These are phyloP conservation scores for Extremus antarcticus DNA, from an alignment of 495 filamentous ascomycete genomes.

Conservation along the genomic window DNA sequence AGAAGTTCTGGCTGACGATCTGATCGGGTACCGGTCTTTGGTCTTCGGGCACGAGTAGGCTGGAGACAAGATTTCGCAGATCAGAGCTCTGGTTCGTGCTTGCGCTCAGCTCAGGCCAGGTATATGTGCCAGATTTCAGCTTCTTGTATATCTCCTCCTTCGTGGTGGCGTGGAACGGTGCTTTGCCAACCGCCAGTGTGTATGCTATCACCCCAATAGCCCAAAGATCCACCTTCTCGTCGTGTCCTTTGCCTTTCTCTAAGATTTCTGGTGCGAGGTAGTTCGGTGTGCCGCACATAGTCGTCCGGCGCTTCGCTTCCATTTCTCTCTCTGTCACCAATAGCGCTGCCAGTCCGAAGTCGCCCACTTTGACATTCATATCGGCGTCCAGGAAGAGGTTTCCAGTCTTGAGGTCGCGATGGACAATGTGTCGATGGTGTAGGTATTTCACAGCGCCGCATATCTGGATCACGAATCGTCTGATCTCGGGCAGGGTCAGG, in stretches of 20 bases:
- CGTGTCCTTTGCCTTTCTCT: constrained; percentile 76
- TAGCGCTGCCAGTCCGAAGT: constrained; percentile 93
- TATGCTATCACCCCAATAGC: constrained; percentile 88
- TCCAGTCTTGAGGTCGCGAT: constrained; percentile 94
- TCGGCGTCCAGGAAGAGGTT: constrained; percentile 91
- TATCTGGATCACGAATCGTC: constrained; percentile 86
- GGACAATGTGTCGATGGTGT: constrained; percentile 86
- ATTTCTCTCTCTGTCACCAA: constrained; percentile 77
- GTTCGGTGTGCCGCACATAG: constrained; percentile 92
- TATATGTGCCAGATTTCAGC: constrained; percentile 30
- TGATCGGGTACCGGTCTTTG: constrained; percentile 31
- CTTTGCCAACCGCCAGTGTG: constrained; percentile 33
- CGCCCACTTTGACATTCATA: constrained; percentile 97
- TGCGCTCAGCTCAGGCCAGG: constrained; percentile 31
- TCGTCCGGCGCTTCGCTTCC: constrained; percentile 57
- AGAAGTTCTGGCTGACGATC: constrained; percentile 35
- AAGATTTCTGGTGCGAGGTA: constrained; percentile 97
- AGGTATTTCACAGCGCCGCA: constrained; percentile 95
- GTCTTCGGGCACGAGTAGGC: constrained; percentile 32
- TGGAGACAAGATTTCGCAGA: constrained; percentile 29
- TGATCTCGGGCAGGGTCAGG: constrained; percentile 79
- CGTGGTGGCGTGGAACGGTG: constrained; percentile 34
- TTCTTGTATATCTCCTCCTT: constrained; percentile 37
- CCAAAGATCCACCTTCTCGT: constrained; percentile 93
- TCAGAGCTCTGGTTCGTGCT: constrained; percentile 31